phyloP scores from a whole-genome alignment of 192 early-diverging fungal species.

The Coemansia sp. region DNA sequence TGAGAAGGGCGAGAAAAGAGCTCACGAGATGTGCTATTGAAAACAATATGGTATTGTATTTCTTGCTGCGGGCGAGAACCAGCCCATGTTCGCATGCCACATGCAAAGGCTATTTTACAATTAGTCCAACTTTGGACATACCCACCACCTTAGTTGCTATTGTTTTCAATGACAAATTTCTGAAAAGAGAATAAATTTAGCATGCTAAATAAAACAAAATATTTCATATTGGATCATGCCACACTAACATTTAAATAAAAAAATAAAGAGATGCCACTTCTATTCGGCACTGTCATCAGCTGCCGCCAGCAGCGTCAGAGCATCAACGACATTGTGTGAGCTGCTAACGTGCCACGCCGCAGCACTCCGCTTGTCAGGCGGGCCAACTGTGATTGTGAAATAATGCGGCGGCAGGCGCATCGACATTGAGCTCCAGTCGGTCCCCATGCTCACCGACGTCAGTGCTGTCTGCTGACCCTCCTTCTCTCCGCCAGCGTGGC shows the following conservation, averaged over 20 bases:
- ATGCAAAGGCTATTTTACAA: background rate
- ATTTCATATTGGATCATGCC: background rate
- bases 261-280: background rate
- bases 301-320: constrained; percentile 20
- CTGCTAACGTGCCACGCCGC: constrained; percentile 79
- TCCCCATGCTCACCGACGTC: background rate
- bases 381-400: constrained; percentile 81
- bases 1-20: too few relatives aligned
- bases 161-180: background rate
- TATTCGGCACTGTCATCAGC: background rate
- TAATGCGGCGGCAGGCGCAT: constrained; percentile 37
- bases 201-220: too few relatives aligned
- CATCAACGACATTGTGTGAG: constrained; percentile 36
- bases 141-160: too few relatives aligned
- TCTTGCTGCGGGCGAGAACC: background rate
- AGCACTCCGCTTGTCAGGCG: constrained; percentile 81
- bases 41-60: background rate
- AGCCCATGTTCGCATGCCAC: background rate
- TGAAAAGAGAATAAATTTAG: too few relatives aligned
- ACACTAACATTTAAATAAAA: background rate
- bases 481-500: background rate
- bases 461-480: background rate
- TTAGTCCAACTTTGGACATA: background rate
- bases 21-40: background rate
- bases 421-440: constrained; percentile 1